Base-by-base conservation (phyloP, 805 yeast species). In the Kregervanrija delftensis region DNA sequence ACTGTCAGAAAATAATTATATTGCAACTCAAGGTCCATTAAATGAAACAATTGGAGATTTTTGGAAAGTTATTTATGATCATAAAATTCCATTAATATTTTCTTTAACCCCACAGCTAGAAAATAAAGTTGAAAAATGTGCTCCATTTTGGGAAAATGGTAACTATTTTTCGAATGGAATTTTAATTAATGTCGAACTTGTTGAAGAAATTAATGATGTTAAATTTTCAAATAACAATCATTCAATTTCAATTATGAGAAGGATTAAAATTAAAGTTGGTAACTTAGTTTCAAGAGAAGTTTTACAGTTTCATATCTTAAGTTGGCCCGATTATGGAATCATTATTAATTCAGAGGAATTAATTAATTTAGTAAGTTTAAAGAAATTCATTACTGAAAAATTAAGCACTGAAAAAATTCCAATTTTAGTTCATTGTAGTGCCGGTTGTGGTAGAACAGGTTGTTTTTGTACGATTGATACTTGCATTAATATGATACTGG, bases 391-490 rank as follows among this genome's bases (percentile, higher is more conserved):
- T 28, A 42, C 53, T 42, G 28, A 52, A 12, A 37, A 45, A 14
- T 50, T 54, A 8, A 32, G 49, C 11, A 48, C 52, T 1, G 42
- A 48, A 13, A 16, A 42, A 2, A 42, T 41, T 11, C 91, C 93
- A 15, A 72, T 81, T 5, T 59, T 88, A 39, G 86, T 85, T 22
- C 98, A 91, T 64, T 91, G 99, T 59, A 87, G 96, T 6, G 98
- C 98, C 1, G 99, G 99, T 0, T 89, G 96, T 58, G 99, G 99
- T 14, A 71, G 99, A 46, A 88, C 98, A 0, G 99, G 99, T 2
- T 86, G 96, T 1, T 83, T 82, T 58, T 79, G 89, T 49, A 77
- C 88, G 1, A 65, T 84, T 16, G 95, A 86, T 56, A 71, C 82
- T 0, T 68, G 73, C 16, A 63, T 78, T 33, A 74, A 81, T 31